A percentile compares a stretch with the other conserved stretches of the same genome.
phyloP scores from a whole-genome alignment of 164 flowering plant genomes.

The Chimonanthus praecox region DNA sequence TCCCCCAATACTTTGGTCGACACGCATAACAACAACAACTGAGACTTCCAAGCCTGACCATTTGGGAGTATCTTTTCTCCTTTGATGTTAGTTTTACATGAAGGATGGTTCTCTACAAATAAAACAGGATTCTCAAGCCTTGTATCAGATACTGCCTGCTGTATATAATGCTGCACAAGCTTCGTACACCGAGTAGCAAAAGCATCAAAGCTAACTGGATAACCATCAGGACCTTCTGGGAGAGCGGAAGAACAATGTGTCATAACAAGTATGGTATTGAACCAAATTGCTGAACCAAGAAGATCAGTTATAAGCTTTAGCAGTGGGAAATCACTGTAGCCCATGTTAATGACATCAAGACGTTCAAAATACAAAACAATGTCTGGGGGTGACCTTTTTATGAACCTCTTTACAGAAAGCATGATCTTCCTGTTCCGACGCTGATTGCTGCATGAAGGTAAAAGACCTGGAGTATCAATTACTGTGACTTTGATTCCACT shows the following conservation, averaged over 20 bases:
- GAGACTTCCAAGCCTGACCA: conserved; percentile 81
- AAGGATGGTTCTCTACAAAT: conserved; percentile 83
- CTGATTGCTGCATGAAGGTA: conserved; percentile 46
- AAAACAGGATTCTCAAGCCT: conserved; percentile 77
- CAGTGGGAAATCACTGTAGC: conserved; percentile 67
- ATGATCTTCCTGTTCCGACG: conserved; percentile 63
- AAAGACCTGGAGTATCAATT: conserved; percentile 93
- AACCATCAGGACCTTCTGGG: conserved; percentile 84
- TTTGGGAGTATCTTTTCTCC: conserved; percentile 85
- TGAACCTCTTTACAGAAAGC: conserved; percentile 57
- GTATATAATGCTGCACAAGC: conserved; percentile 60
- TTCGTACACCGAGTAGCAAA: conserved; percentile 55
- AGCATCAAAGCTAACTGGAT: conserved; percentile 62
- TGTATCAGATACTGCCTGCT: conserved; percentile 65
- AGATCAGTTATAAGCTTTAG: conserved; percentile 79
- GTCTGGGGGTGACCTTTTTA: conserved; percentile 71
- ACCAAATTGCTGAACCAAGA: conserved; percentile 87
- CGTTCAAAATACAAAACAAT: conserved; percentile 87
- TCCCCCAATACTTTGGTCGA: conserved; percentile 82
- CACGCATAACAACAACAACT: conserved; percentile 59
- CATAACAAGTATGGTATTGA: conserved; percentile 84
- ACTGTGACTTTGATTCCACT: conserved; percentile 61
- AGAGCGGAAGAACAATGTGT: conserved; percentile 73
- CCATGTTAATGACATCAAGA: conserved; percentile 60
- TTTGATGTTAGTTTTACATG: conserved; percentile 47